These are phyloP conservation scores for Nicotiana benthamiana DNA, from an alignment of 257 asterid species.

Conservation along the genomic window DNA sequence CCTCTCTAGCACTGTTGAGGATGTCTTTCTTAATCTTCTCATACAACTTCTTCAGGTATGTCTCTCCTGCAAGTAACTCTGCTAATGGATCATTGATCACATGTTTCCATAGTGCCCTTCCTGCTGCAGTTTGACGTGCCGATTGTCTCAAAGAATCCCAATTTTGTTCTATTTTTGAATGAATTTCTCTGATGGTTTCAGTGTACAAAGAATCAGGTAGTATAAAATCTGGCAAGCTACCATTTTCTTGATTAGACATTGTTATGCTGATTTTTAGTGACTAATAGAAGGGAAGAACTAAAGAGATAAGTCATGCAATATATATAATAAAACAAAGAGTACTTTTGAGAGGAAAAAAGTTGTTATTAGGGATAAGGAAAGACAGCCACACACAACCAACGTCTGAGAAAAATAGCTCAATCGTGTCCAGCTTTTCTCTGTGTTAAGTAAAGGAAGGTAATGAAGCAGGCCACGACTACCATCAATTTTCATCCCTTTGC, in stretches of 20 bases:
- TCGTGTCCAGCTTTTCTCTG: slow-evolving; percentile 30
- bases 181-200: slow-evolving; percentile 44
- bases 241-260: slow-evolving; percentile 51
- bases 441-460: slow-evolving; percentile 36
- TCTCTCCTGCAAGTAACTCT: slow-evolving; percentile 83
- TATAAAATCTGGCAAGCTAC: slow-evolving; percentile 38
- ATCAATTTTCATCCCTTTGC: slow-evolving; percentile 22
- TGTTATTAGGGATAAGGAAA: slow-evolving; percentile 64
- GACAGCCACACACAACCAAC: slow-evolving; percentile 83
- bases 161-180: slow-evolving; percentile 51
- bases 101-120: slow-evolving; percentile 84
- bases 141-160: slow-evolving; percentile 74
- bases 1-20: slow-evolving; percentile 71
- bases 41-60: slow-evolving; percentile 45
- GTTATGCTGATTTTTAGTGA: slow-evolving; percentile 17
- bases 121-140: slow-evolving; percentile 95
- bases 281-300: slow-evolving; percentile 34
- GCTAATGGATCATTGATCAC: slow-evolving; percentile 73
- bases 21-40: slow-evolving; percentile 86
- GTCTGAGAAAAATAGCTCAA: slow-evolving; percentile 37
- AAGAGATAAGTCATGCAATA: slow-evolving; percentile 28
- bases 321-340: slow-evolving; percentile 22
- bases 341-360: neutral
- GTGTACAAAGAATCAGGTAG: slow-evolving; percentile 46
- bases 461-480: slow-evolving; percentile 59